These are phyloP conservation scores for Plasmodium gaboni DNA, from an alignment of 169 alveolate species.

Conservation along the genomic window DNA sequence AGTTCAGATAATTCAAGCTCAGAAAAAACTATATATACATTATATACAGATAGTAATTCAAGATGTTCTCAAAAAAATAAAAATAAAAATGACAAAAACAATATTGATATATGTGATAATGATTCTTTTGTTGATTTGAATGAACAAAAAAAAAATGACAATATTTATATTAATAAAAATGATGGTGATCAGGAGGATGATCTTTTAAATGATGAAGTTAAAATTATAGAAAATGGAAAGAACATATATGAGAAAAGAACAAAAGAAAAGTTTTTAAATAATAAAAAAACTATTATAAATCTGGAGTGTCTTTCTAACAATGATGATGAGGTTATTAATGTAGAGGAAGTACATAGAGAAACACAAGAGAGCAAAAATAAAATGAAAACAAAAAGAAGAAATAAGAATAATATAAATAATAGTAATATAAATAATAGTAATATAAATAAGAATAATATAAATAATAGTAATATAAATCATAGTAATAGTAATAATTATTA, in stretches of 20 bases:
- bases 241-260: background rate
- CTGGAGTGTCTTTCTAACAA: slow-evolving; percentile 3
- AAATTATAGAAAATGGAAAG: slow-evolving; percentile 24
- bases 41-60: slow-evolving; percentile 64
- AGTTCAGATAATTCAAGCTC: slow-evolving; percentile 53
- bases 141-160: background rate
- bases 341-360: slow-evolving; percentile 56
- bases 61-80: slow-evolving; percentile 13
- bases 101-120: background rate
- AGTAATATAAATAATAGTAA: slow-evolving; percentile 5
- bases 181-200: background rate
- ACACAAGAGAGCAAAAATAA: background rate
- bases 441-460: background rate
- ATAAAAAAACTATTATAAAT: slow-evolving; percentile 16
- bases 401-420: slow-evolving; percentile 2
- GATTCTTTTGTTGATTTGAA: background rate
- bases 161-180: background rate
- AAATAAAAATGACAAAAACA: background rate
- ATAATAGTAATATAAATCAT: slow-evolving; percentile 8
- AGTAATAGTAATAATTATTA: background rate
- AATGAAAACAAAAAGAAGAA: slow-evolving; percentile 6
- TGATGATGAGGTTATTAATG: slow-evolving; percentile 29
- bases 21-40: slow-evolving; percentile 35
- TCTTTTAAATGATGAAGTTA: slow-evolving; percentile 28
- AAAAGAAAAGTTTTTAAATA: background rate